phyloP scores from a whole-genome alignment of 1,139 yeast genomes.

The Protomyces pachydermus region DNA sequence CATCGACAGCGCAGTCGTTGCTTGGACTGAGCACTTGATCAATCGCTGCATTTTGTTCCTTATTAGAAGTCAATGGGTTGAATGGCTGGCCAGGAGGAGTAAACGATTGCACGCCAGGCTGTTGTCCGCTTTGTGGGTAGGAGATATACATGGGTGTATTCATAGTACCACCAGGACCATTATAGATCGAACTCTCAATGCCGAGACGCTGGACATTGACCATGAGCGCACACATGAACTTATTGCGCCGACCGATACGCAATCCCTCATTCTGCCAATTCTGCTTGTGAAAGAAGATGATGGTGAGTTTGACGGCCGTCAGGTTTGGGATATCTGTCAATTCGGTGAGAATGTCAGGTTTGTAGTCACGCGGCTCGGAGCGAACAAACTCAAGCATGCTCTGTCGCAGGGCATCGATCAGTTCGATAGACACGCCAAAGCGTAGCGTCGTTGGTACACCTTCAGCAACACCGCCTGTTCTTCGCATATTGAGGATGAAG shows the following conservation, averaged over 20 bases:
- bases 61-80: constrained; percentile 18
- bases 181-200: constrained; percentile 26
- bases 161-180: constrained; percentile 27
- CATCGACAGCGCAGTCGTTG: constrained; percentile 12
- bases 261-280: constrained; percentile 41
- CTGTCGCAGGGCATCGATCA: constrained; percentile 39
- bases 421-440: constrained; percentile 41
- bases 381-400: constrained; percentile 38
- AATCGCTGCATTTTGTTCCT: constrained; percentile 14
- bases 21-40: neutral
- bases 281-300: constrained; percentile 38
- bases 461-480: constrained; percentile 41
- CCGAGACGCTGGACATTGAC: constrained; percentile 27
- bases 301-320: constrained; percentile 38
- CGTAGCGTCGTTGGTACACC: constrained; percentile 32
- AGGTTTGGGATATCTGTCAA: constrained; percentile 41
- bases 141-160: constrained; percentile 25
- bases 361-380: constrained; percentile 41
- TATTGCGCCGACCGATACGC: constrained; percentile 30
- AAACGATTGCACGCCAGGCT: neutral
- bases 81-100: constrained; percentile 9
- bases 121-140: neutral
- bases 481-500: constrained; percentile 43
- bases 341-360: constrained; percentile 39
- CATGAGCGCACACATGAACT: constrained; percentile 31